Evolutionary conservation across 106 monocot species (phyloP).

Genomic region (Dendrobium chrysotoxum): DNA sequence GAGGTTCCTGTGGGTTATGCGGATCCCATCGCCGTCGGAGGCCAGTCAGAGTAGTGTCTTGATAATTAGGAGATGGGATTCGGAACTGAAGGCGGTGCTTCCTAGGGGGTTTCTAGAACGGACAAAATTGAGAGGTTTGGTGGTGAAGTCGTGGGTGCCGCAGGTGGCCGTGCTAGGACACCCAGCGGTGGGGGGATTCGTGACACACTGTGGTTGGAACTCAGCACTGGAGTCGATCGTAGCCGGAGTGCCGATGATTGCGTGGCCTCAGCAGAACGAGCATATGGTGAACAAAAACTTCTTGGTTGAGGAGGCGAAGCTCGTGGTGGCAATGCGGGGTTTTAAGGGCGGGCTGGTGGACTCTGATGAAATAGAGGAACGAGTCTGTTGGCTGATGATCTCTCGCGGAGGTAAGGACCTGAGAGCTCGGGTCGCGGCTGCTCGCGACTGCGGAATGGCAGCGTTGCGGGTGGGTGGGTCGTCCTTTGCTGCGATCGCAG

Average conservation of each 20-base stretch:
- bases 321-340: conserved; percentile 38
- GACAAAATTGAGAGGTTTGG: conserved; percentile 34
- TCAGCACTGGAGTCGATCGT: conserved; percentile 53
- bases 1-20: conserved; percentile 64
- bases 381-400: conserved; percentile 56
- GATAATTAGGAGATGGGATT: conserved; percentile 12
- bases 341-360: conserved; percentile 31
- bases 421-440: conserved; percentile 13
- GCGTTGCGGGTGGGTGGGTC: conserved; percentile 25
- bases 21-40: conserved; percentile 22
- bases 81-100: conserved; percentile 38
- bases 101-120: conserved; percentile 56
- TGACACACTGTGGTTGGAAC: conserved; percentile 79
- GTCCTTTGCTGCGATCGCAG: conserved; percentile 12
- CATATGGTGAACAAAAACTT: conserved; percentile 63
- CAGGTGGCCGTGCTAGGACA: conserved; percentile 50
- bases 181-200: conserved; percentile 53
- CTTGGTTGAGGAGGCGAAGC: conserved; percentile 28
- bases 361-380: conserved; percentile 48
- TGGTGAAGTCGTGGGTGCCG: conserved; percentile 64
- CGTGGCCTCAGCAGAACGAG: conserved; percentile 76
- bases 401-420: conserved; percentile 27
- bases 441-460: conserved; percentile 21
- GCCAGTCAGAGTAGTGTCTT: background rate
- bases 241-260: conserved; percentile 52